phyloP scores from a whole-genome alignment of 2,329 filamentous ascomycete genomes.

The Colletotrichum costaricense region DNA sequence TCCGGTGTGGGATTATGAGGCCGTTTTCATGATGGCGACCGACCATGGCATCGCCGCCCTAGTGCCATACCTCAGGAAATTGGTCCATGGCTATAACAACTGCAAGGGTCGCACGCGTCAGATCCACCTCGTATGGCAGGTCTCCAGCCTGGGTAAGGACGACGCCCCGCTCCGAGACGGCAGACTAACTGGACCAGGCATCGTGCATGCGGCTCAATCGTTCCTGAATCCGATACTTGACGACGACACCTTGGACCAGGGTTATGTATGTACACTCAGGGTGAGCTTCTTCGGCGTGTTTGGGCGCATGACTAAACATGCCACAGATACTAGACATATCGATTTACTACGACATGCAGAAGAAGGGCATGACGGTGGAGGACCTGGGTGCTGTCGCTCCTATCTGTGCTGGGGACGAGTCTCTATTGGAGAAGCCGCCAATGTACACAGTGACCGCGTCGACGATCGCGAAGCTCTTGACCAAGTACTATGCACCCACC shows the following conservation, averaged over 20 bases:
- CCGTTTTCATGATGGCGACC: background rate
- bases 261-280: background rate
- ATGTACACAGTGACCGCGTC: background rate
- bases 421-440: background rate
- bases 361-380: background rate
- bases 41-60: background rate
- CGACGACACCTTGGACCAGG: background rate
- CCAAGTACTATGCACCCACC: background rate
- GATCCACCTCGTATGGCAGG: conserved; percentile 7
- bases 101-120: background rate
- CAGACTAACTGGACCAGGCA: background rate
- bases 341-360: background rate
- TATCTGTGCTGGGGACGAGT: background rate
- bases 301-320: background rate
- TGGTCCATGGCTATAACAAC: background rate
- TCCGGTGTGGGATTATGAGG: conserved; percentile 1
- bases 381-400: background rate
- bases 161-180: background rate
- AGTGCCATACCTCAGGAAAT: background rate
- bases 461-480: background rate
- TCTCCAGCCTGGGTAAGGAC: background rate
- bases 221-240: conserved; percentile 8
- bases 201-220: background rate
- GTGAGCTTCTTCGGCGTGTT: background rate
- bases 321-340: background rate